These are phyloP conservation scores for Pistacia integerrima DNA, from an alignment of 345 rosid genomes.

Conservation along the genomic window DNA sequence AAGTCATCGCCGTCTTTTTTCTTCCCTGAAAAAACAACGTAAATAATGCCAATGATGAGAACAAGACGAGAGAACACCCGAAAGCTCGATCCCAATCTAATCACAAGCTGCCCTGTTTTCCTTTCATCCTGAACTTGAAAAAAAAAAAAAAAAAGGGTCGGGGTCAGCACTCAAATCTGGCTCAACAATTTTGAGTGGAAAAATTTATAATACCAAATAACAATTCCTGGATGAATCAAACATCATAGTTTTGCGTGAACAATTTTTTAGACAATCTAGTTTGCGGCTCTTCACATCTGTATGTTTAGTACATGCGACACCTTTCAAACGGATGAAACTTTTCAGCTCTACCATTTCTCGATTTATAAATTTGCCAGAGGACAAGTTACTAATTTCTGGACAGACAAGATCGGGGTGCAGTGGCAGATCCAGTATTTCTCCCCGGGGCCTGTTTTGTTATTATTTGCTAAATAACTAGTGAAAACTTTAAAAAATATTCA, in stretches of 20 bases:
- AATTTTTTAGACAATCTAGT: neutral
- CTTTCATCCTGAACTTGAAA: neutral
- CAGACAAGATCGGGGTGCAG: too few relatives aligned
- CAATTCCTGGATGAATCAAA: neutral
- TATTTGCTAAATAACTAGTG: too few relatives aligned
- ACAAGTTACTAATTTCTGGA: neutral
- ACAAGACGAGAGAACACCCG: neutral
- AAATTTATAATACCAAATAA: neutral
- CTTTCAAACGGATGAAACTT: neutral
- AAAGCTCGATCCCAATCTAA: neutral
- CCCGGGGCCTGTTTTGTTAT: fast-evolving
- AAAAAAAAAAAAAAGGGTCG: neutral
- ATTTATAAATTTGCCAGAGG: neutral
- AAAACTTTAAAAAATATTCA: too few relatives aligned
- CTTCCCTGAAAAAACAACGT: neutral
- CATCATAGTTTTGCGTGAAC: neutral
- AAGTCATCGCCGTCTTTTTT: neutral
- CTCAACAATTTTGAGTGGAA: neutral
- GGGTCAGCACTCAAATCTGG: neutral
- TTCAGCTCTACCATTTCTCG: neutral
- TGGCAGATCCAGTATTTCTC: too few relatives aligned
- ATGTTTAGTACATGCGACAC: neutral
- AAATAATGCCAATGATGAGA: neutral
- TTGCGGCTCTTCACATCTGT: neutral
- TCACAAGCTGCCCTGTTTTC: neutral